Conservation (phyloP, 2,329 filamentous ascomycete species). For the Colletotrichum euphorbiae region DNA sequence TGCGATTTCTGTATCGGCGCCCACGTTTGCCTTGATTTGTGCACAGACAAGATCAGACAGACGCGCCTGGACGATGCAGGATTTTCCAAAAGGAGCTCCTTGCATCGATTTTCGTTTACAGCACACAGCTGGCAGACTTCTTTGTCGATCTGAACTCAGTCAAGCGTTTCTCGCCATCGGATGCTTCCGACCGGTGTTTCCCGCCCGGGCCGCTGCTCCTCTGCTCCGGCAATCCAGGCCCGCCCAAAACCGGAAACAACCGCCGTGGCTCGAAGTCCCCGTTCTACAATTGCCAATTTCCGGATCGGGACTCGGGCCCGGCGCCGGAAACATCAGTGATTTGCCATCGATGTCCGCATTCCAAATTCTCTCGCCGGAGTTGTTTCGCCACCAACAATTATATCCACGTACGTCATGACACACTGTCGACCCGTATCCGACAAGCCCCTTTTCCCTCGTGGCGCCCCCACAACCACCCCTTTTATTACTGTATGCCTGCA, state of each 20-base stretch:
- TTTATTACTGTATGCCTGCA: constrained; percentile 10
- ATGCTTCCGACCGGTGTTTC: neutral
- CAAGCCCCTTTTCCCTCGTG: neutral
- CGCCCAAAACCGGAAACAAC: constrained; percentile 15
- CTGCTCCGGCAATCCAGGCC: constrained; percentile 27
- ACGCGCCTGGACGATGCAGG: neutral
- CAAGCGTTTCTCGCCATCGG: constrained; percentile 16
- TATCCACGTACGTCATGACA: constrained; percentile 11
- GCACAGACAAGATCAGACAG: neutral
- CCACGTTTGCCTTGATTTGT: neutral
- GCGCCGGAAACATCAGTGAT: neutral
- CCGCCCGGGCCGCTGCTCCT: constrained; percentile 13
- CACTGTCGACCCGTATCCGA: neutral
- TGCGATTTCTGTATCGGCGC: constrained; percentile 12
- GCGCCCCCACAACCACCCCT: neutral
- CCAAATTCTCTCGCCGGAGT: neutral
- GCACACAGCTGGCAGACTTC: neutral
- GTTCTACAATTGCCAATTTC: constrained; percentile 10
- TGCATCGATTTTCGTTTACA: constrained; percentile 2
- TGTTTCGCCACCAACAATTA: neutral
- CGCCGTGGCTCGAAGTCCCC: constrained; percentile 16
- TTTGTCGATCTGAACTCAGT: constrained; percentile 8
- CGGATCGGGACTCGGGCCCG: constrained; percentile 5
- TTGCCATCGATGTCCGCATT: neutral
- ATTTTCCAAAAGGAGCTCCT: neutral